These are phyloP conservation scores for Globisporangium nodosum DNA, from an alignment of 352 stramenopile genomes.

Conservation along the genomic window DNA sequence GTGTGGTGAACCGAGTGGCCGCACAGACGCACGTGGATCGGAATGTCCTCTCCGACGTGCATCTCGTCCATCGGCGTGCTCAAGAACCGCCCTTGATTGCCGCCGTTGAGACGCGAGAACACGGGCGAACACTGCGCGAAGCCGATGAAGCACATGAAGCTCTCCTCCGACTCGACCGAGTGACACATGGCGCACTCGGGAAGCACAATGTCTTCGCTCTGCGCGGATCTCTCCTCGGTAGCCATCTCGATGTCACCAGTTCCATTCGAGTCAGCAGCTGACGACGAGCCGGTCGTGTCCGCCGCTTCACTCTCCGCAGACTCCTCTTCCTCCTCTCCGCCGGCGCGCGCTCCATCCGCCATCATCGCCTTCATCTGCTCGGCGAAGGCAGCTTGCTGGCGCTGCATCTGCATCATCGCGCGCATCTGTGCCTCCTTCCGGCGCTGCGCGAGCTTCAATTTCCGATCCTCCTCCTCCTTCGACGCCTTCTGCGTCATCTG, in stretches of 20 bases:
- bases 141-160: conserved; percentile 84
- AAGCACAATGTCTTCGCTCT: conserved; percentile 12
- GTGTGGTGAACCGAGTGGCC: conserved; percentile 93
- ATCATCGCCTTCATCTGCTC: conserved; percentile 69
- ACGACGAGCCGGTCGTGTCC: neutral
- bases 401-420: conserved; percentile 74
- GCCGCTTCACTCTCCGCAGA: conserved; percentile 3
- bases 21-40: conserved; percentile 83
- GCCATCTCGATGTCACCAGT: conserved; percentile 41
- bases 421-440: conserved; percentile 72
- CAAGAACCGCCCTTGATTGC: conserved; percentile 36
- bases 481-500: conserved; percentile 56
- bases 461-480: conserved; percentile 62
- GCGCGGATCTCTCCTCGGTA: conserved; percentile 15
- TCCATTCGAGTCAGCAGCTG: conserved; percentile 18
- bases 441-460: conserved; percentile 45
- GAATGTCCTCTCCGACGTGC: conserved; percentile 77
- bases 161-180: conserved; percentile 67
- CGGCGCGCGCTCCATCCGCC: conserved; percentile 34
- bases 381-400: conserved; percentile 74
- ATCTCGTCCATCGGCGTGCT: conserved; percentile 86
- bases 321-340: conserved; percentile 36
- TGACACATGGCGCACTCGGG: conserved; percentile 86
- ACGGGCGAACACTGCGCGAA: conserved; percentile 80
- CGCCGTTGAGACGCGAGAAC: conserved; percentile 63